phyloP scores from a whole-genome alignment of 2,329 filamentous ascomycete genomes.

The Aspergillus terreus region DNA sequence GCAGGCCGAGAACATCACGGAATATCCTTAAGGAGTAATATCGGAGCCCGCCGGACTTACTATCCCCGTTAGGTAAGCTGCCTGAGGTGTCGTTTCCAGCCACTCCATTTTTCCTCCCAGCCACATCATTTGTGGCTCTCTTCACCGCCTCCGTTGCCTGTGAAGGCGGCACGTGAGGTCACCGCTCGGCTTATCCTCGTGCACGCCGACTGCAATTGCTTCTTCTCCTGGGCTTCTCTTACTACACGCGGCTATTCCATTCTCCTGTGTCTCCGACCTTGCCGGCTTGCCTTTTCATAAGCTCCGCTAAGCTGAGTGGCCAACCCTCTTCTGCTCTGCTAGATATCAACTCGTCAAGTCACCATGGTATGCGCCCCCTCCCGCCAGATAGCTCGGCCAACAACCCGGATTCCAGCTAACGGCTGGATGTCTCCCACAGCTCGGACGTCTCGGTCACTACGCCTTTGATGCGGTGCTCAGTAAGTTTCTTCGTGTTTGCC shows the following conservation, averaged over 20 bases:
- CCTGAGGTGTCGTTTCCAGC: neutral
- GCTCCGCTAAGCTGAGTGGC: too few relatives aligned
- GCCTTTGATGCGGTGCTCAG: conserved; percentile 91
- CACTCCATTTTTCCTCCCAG: neutral
- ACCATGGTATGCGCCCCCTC: conserved; percentile 8
- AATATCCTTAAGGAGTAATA: too few relatives aligned
- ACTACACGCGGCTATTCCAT: neutral
- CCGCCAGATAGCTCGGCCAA: neutral
- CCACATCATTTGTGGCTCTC: conserved; percentile 1
- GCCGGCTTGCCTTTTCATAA: neutral
- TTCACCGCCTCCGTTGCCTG: conserved; percentile 14
- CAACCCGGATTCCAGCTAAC: neutral
- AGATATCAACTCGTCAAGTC: neutral
- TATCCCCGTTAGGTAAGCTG: neutral
- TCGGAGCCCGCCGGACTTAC: neutral
- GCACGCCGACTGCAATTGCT: neutral
- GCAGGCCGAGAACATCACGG: neutral
- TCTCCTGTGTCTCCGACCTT: neutral
- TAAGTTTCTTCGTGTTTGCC: conserved; percentile 46
- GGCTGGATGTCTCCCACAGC: conserved; percentile 50
- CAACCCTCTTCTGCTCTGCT: too few relatives aligned
- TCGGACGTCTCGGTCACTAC: conserved; percentile 90
- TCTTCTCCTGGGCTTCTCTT: neutral
- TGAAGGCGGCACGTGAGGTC: conserved; percentile 11
- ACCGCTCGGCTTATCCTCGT: neutral